Evolutionary conservation across 2,329 filamentous ascomycete species (phyloP), one percentile per base, ranked within the genome.

Genomic region (Trichophaea hybrida): DNA sequence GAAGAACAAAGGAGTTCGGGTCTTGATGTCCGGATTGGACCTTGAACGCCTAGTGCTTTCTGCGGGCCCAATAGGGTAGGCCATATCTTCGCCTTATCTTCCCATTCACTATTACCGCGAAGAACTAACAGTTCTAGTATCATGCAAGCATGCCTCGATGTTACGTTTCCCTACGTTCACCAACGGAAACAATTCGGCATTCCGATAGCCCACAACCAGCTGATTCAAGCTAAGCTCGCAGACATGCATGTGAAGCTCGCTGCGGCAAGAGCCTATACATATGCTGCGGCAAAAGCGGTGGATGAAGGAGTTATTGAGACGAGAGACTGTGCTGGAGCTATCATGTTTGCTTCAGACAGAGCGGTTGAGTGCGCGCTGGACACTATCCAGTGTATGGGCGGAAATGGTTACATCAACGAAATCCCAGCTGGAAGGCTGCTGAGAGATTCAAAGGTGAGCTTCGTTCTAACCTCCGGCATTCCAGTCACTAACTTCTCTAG

Each of bases 221-320:
- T 97, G 64, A 79, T 97, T 24, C 93, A 97, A 73, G 91, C 87
- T 59, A 91, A 90, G 71, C 78, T 97, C 50, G 89, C 93, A 59
- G 90, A 97, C 72, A 96, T 98, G 90, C 94, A 97, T 74, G 96
- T 89, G 52, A 94, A 94, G 73, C 80, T 93, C 61, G 84, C 87
- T 69, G 89, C 86, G 8, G 83, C 85, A 13, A 77, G 83, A n/a
- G 80, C 89, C 1, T 96, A 95, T 73, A 97, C 91, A 0, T 94
- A 94, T 70, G 75, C 78, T 40, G 90, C 90, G 0, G 93, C 93
- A 2, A 78, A 80, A 51, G 78, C 80, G 1, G 85, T 96, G 17
- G 91, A 96, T 68, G 86, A 91, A 71, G 84, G 82, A 8, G 63
- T 76, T 1, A 84, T 95, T 67, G 78, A 79, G 59, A 96, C 90